Percentiles rank a stretch among this genome's conserved stretches.
phyloP scores from a whole-genome alignment of 208 protist species.

The Crithidia fasciculata region DNA sequence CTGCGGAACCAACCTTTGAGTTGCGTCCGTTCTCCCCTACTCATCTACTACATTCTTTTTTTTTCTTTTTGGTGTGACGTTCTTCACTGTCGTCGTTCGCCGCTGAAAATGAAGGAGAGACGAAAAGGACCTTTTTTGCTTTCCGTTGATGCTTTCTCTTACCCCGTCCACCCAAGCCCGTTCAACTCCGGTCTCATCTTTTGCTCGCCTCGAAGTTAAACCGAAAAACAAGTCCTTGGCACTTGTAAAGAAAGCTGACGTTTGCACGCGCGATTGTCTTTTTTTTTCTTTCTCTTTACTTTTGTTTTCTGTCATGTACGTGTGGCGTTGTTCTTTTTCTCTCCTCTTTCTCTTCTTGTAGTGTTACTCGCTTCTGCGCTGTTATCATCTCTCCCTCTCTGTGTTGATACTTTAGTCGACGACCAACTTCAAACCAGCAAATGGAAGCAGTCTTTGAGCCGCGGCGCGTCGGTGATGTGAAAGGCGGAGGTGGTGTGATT shows the following conservation, averaged over 20 bases:
- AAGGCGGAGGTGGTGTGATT: too few species aligned
- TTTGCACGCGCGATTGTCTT: background rate
- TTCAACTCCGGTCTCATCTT: background rate
- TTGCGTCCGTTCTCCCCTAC: too few species aligned
- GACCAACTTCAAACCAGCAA: constrained; percentile 2
- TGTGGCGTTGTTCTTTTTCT: constrained; percentile 14
- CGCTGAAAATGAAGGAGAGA: too few species aligned
- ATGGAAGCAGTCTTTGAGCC: constrained; percentile 33
- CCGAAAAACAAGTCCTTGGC: background rate
- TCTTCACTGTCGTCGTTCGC: too few species aligned
- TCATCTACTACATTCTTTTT: background rate
- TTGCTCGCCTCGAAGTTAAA: constrained; percentile 3
- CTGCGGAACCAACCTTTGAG: too few species aligned
- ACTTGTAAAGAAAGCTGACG: background rate
- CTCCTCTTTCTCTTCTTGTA: constrained; percentile 11
- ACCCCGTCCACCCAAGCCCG: too few species aligned
- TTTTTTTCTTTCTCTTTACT: constrained; percentile 17
- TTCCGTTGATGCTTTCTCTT: too few species aligned
- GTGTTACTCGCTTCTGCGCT: constrained; percentile 17
- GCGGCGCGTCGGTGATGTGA: too few species aligned
- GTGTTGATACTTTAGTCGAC: constrained; percentile 5
- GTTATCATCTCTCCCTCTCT: background rate
- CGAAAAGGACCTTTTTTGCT: too few species aligned
- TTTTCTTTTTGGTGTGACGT: background rate
- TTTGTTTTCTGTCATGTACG: constrained; percentile 17